Conservation (phyloP, 768 basidiomycete species). For the Tricholoma terreum region DNA sequence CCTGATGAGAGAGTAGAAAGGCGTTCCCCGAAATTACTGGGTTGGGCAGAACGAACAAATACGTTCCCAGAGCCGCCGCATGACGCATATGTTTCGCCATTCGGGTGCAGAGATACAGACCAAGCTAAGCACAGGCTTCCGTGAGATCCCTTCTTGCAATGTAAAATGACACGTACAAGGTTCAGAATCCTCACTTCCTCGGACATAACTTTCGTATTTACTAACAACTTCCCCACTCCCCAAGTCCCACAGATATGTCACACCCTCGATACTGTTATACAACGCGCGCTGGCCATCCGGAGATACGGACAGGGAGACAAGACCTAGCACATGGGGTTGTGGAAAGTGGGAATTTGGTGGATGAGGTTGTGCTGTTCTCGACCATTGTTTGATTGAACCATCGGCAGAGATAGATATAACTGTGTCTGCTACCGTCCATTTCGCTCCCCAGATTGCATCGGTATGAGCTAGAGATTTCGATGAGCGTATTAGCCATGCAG, state of each 20-base stretch:
- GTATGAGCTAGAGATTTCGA: conserved; percentile 58
- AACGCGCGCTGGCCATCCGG: conserved; percentile 63
- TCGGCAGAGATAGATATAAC: conserved; percentile 75
- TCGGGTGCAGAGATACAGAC: conserved; percentile 80
- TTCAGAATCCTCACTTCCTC: conserved; percentile 57
- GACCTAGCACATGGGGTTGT: conserved; percentile 77
- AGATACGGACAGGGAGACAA: conserved; percentile 75
- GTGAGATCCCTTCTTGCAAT: neutral
- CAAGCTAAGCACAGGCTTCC: conserved; percentile 52
- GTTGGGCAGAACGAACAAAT: conserved; percentile 65
- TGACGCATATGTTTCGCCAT: conserved; percentile 68
- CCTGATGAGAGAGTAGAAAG: conserved; percentile 60
- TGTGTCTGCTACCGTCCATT: conserved; percentile 66
- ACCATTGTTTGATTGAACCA: conserved; percentile 73
- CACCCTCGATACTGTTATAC: conserved; percentile 83
- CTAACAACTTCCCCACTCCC: conserved; percentile 57
- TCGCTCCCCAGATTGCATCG: conserved; percentile 76
- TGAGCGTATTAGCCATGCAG: conserved; percentile 27
- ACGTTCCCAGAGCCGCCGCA: conserved; percentile 72
- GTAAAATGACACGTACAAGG: conserved; percentile 52
- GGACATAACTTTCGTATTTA: conserved; percentile 69
- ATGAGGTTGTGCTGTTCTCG: conserved; percentile 57
- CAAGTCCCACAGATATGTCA: conserved; percentile 74
- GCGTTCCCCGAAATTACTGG: conserved; percentile 65
- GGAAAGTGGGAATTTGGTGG: conserved; percentile 48